Conservation (phyloP, 352 stramenopile species). For the Elongisporangium prolatum region DNA sequence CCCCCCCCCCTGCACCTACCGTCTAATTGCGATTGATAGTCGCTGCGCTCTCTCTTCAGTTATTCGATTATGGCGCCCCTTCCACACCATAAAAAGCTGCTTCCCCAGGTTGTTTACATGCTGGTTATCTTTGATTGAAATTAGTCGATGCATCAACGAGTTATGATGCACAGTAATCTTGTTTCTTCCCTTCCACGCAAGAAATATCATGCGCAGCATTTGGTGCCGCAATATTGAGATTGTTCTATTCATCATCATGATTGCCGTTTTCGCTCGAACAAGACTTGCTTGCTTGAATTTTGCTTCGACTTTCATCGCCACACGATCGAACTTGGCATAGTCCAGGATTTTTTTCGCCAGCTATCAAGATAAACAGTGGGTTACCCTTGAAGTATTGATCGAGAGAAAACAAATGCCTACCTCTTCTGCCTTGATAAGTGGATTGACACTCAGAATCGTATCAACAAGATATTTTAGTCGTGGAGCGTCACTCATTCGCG, state of each 20-base stretch:
- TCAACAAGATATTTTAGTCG: slow-evolving; percentile 74
- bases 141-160: slow-evolving; percentile 50
- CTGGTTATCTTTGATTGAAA: slow-evolving; percentile 67
- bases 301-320: slow-evolving; percentile 66
- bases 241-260: slow-evolving; percentile 82
- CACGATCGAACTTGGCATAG: slow-evolving; percentile 76
- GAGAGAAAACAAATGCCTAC: slow-evolving; percentile 13
- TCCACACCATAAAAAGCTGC: slow-evolving; percentile 55
- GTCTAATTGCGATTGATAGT: slow-evolving; percentile 44
- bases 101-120: slow-evolving; percentile 33
- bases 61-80: slow-evolving; percentile 39
- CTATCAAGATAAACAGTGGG: slow-evolving; percentile 14
- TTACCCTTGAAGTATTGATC: not conserved
- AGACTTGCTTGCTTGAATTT: slow-evolving; percentile 78
- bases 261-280: slow-evolving; percentile 62
- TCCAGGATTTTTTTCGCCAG: slow-evolving; percentile 67
- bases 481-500: slow-evolving; percentile 66
- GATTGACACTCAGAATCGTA: slow-evolving; percentile 72
- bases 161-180: slow-evolving; percentile 33
- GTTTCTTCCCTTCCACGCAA: slow-evolving; percentile 73
- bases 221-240: slow-evolving; percentile 45
- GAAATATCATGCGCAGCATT: slow-evolving; percentile 75
- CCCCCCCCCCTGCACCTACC: too few relatives aligned
- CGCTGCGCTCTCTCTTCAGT: slow-evolving; percentile 59
- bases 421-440: slow-evolving; percentile 45